Conservation (phyloP, 2,329 filamentous ascomycete genomes). For the Fusarium stilboides region DNA sequence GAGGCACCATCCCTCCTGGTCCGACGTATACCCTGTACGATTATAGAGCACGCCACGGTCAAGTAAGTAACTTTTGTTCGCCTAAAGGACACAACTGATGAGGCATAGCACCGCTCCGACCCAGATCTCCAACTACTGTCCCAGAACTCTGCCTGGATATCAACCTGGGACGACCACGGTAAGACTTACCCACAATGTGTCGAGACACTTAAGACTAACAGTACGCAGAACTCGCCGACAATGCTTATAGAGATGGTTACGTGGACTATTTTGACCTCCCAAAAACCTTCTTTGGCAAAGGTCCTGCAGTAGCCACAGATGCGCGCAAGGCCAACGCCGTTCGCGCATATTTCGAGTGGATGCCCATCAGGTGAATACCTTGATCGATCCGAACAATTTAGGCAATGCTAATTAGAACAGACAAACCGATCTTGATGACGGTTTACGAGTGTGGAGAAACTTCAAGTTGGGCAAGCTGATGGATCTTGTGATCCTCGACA, state of each 20-base stretch:
- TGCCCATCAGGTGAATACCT: slow-evolving; percentile 7
- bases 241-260: slow-evolving; percentile 6
- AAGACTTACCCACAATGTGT: not conserved
- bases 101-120: not conserved
- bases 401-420: not conserved
- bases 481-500: slow-evolving; percentile 9
- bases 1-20: not conserved
- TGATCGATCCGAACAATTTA: not conserved
- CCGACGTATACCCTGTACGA: slow-evolving; percentile 1
- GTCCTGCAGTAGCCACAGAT: not conserved
- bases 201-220: not conserved
- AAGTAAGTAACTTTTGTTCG: not conserved
- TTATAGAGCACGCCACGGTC: slow-evolving; percentile 7
- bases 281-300: not conserved
- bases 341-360: slow-evolving; percentile 14
- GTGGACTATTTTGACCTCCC: not conserved
- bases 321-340: slow-evolving; percentile 13
- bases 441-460: not conserved
- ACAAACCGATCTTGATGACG: slow-evolving; percentile 14
- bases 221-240: not conserved
- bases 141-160: slow-evolving; percentile 6
- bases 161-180: slow-evolving; percentile 17
- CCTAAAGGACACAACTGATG: not conserved
- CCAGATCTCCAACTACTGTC: slow-evolving; percentile 3
- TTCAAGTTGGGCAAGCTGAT: slow-evolving; percentile 8